Conservation (phyloP, 441 rosid genomes). For the Jatropha podagrica region DNA sequence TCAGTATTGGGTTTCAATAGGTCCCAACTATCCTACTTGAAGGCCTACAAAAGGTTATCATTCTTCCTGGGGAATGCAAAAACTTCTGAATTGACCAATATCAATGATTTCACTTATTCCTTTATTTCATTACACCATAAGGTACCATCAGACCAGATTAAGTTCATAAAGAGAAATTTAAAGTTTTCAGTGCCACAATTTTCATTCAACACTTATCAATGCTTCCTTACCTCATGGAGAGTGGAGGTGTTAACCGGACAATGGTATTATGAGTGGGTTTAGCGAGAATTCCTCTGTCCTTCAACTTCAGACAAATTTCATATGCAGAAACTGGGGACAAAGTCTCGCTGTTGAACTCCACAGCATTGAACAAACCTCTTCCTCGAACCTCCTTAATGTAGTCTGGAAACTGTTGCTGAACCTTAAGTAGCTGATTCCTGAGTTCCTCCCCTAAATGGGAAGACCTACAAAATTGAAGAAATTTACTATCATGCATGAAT, state of each 20-base stretch:
- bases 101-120: not conserved
- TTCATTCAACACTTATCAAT: conserved; percentile 8
- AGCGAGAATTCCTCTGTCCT: conserved; percentile 89
- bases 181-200: not conserved
- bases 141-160: not conserved
- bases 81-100: not conserved
- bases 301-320: conserved; percentile 87
- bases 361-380: conserved; percentile 89
- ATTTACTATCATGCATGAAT: not conserved
- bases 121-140: not conserved
- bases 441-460: conserved; percentile 68
- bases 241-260: conserved; percentile 94
- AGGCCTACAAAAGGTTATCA: not conserved
- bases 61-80: not conserved
- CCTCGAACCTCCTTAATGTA: conserved; percentile 89
- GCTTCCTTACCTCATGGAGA: conserved; percentile 67
- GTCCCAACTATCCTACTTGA: not conserved
- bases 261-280: conserved; percentile 89
- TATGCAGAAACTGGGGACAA: conserved; percentile 80
- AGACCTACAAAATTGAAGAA: conserved; percentile 47
- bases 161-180: not conserved
- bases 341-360: conserved; percentile 60
- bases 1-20: not conserved
- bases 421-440: conserved; percentile 49
- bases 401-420: conserved; percentile 64